Evolutionary conservation across 2,329 filamentous ascomycete genomes (phyloP).

Genomic region (Phaeomoniella chlamydospora): DNA sequence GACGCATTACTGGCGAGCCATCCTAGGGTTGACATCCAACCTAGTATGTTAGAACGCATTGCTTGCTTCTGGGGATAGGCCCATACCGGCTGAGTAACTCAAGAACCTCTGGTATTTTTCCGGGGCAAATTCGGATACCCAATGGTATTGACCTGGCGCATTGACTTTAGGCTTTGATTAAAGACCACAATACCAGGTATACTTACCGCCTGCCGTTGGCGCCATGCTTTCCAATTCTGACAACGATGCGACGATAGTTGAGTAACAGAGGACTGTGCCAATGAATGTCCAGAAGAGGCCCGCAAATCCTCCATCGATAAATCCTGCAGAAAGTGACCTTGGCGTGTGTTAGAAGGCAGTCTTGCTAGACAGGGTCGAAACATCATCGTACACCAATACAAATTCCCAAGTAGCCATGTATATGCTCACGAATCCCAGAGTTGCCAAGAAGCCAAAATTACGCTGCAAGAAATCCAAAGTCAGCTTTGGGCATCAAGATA

Average conservation of each 20-base stretch:
- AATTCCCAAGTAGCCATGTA: conserved; percentile 25
- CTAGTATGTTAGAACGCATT: no score
- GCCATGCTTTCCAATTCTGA: conserved; percentile 45
- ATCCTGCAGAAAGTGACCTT: conserved; percentile 2
- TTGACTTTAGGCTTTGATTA: not conserved
- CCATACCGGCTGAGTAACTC: conserved; percentile 23
- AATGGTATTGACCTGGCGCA: conserved; percentile 36
- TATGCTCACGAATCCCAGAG: conserved; percentile 9
- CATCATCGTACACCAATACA: conserved; percentile 2
- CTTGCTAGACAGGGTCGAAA: no score
- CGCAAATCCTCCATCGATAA: conserved; percentile 7
- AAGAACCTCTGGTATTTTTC: conserved; percentile 23
- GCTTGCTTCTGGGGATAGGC: no score
- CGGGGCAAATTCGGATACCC: conserved; percentile 23
- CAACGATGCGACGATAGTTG: conserved; percentile 43
- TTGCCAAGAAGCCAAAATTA: conserved; percentile 4
- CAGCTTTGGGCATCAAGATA: no score
- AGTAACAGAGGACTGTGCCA: conserved; percentile 48
- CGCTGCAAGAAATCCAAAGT: not conserved
- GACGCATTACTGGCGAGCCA: conserved; percentile 20
- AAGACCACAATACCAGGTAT: no score
- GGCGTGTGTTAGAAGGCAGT: no score
- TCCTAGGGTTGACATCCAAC: conserved; percentile 20
- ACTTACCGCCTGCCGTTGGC: not conserved
- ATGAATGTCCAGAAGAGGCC: conserved; percentile 17